A percentile compares a stretch with the other conserved stretches of the same genome.
Conservation (phyloP, 2,329 filamentous ascomycete species). For the Penicillium crustosum region DNA sequence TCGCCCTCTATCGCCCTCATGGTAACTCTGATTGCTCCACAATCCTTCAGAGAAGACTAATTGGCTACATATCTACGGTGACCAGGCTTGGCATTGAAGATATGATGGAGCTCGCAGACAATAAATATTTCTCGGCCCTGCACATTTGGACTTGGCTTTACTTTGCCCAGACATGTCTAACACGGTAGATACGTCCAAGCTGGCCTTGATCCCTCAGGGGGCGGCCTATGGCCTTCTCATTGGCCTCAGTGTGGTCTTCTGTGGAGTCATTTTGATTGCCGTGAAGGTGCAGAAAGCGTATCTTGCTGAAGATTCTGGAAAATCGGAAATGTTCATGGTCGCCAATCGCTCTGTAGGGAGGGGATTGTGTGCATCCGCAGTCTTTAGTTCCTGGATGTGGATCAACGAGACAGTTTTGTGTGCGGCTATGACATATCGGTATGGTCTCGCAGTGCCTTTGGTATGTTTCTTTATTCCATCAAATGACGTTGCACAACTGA, state of each 20-base stretch:
- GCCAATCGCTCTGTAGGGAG: constrained; percentile 40
- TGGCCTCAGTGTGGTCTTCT: constrained; percentile 51
- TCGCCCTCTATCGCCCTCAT: neutral
- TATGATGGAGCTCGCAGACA: neutral
- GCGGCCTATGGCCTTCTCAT: constrained; percentile 50
- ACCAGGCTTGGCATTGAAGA: neutral
- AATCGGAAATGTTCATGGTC: constrained; percentile 47
- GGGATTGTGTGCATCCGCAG: constrained; percentile 39
- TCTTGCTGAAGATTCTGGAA: constrained; percentile 34
- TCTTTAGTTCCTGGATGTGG: constrained; percentile 44
- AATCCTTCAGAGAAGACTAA: neutral
- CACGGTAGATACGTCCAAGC: constrained; percentile 19
- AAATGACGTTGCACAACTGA: neutral
- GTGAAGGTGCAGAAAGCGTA: constrained; percentile 46
- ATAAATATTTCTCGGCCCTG: constrained; percentile 13
- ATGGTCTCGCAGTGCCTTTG: constrained; percentile 38
- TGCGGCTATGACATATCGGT: constrained; percentile 36
- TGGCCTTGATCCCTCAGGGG: constrained; percentile 30
- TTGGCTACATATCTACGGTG: neutral
- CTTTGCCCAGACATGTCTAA: constrained; percentile 16
- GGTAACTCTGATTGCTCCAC: constrained; percentile 2
- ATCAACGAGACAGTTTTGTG: constrained; percentile 41
- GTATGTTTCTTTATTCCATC: constrained; percentile 16
- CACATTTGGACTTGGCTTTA: constrained; percentile 3
- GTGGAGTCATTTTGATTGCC: constrained; percentile 48